A percentile compares a stretch with the other conserved stretches of the same genome.
These are phyloP conservation scores for Claviceps spartinae DNA, from an alignment of 2,329 filamentous ascomycete species.

Conservation along the genomic window DNA sequence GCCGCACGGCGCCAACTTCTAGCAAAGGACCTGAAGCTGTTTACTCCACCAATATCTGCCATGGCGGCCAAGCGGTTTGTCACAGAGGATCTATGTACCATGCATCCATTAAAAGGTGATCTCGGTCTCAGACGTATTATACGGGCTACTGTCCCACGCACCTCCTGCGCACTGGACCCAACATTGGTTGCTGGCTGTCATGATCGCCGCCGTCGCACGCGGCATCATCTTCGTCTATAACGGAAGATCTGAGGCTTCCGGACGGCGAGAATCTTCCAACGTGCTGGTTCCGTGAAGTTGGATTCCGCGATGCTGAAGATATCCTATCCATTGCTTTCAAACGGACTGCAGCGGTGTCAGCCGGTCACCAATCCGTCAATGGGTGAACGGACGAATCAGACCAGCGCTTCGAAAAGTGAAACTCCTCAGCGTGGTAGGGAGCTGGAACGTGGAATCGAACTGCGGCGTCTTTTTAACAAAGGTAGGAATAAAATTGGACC, in stretches of 20 bases:
- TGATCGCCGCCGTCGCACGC: slow-evolving; percentile 28
- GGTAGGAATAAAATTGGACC: background rate
- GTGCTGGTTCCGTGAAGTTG: slow-evolving; percentile 33
- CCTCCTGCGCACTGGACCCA: slow-evolving; percentile 18
- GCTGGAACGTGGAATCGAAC: background rate
- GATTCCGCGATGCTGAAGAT: slow-evolving; percentile 18
- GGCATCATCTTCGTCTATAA: slow-evolving; percentile 31
- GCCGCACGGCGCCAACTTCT: slow-evolving; percentile 86
- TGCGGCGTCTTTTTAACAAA: background rate
- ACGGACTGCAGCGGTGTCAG: background rate
- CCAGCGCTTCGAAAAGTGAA: background rate
- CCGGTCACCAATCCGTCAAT: background rate
- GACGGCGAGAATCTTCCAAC: slow-evolving; percentile 28
- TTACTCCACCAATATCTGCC: slow-evolving; percentile 71
- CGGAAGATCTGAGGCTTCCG: slow-evolving; percentile 29
- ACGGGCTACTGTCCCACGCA: slow-evolving; percentile 3
- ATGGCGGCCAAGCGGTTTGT: slow-evolving; percentile 42
- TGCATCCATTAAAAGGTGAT: background rate
- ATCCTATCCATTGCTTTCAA: background rate
- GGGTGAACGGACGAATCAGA: background rate
- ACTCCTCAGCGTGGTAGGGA: too few species aligned
- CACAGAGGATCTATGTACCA: slow-evolving; percentile 38
- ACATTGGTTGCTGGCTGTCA: slow-evolving; percentile 15
- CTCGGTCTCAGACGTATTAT: too few species aligned
- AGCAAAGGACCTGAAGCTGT: slow-evolving; percentile 88